Evolutionary conservation across 768 basidiomycete species (phyloP), one percentile per base, ranked within the genome.

Genomic region (Russula emetica): DNA sequence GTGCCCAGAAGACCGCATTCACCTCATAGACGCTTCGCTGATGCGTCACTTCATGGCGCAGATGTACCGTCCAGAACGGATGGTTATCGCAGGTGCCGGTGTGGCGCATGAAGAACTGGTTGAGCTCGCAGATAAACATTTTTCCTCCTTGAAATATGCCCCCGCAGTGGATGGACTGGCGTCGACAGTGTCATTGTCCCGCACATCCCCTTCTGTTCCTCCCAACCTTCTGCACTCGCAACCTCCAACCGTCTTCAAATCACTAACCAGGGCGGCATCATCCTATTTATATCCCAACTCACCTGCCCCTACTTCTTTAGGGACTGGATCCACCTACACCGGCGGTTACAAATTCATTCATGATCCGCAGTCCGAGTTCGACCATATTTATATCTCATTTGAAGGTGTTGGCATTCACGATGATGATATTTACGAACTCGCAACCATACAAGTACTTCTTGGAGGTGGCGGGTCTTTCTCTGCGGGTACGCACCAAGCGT

Each of bases 401-500:
- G 95, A 98, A 73, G 94, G 94, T 30, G 82, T 92, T 3, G 88
- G 92, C 3, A 92, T 98, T 52, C 86, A 90, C 71, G 91, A 96
- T 68, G 85, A 90, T 55, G 94, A 97, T 72, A 88, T 98, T 56
- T 98, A 94, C 74, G 83, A 92, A 7, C 81, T 96, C 20, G 96
- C 96, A 22, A 93, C 91, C 2, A 88, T 98, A 77, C 96, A 99
- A 72, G 88, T 95, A 28, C 83, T 98, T 50, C 83, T 99, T 18
- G 96, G 96, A 36, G 96, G 96, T 0, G 96, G 96, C 9, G 94
- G 94, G 20, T 91, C 88, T 73, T 99, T 99, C 81, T 97, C 94
- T 40, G 96, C 96, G 18, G 91, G 85, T 86, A 69, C 45, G 78
- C 66, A 10, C 22, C 28, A 8, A 47, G 0, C 20, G 5, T 30